A percentile compares a stretch with the other conserved stretches of the same genome.
These are phyloP conservation scores for Phaffia rhodozyma DNA, from an alignment of 1,284 basidiomycete genomes.

Conservation along the genomic window DNA sequence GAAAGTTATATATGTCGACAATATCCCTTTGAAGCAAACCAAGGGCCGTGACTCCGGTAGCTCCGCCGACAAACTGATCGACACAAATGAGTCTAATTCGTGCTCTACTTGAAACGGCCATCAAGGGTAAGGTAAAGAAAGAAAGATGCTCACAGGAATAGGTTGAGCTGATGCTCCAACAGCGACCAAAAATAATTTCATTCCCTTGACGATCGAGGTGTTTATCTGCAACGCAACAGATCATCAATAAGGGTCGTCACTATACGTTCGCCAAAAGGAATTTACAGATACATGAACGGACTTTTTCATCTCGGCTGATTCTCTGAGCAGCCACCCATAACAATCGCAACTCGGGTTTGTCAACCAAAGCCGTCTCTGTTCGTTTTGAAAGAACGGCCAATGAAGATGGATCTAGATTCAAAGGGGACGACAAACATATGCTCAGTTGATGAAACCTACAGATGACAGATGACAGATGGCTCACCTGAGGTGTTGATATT, in stretches of 20 bases:
- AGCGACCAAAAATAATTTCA: slow-evolving; percentile 12
- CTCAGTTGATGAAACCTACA: no score
- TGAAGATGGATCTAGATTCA: not conserved
- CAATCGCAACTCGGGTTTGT: not conserved
- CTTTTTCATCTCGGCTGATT: slow-evolving; percentile 12
- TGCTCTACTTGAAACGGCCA: no score
- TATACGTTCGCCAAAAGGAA: no score
- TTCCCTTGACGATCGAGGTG: slow-evolving; percentile 5
- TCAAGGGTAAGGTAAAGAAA: not conserved
- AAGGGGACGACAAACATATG: not conserved
- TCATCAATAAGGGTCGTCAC: not conserved
- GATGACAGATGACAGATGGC: not conserved
- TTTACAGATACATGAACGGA: not conserved
- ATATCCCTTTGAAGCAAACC: slow-evolving; percentile 7
- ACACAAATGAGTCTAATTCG: not conserved
- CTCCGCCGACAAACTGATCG: slow-evolving; percentile 8
- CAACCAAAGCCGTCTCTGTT: not conserved
- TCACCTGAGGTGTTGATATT: not conserved
- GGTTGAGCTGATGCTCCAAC: slow-evolving; percentile 14
- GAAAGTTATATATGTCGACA: slow-evolving; percentile 12
- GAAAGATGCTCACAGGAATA: not conserved
- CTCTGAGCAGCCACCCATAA: slow-evolving; percentile 16
- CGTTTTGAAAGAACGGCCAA: not conserved
- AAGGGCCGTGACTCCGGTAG: slow-evolving; percentile 11
- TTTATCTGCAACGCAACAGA: not conserved